Evolutionary conservation across 23 red algal genomes (phyloP).

Genomic region (Gracilaria gracilis): DNA sequence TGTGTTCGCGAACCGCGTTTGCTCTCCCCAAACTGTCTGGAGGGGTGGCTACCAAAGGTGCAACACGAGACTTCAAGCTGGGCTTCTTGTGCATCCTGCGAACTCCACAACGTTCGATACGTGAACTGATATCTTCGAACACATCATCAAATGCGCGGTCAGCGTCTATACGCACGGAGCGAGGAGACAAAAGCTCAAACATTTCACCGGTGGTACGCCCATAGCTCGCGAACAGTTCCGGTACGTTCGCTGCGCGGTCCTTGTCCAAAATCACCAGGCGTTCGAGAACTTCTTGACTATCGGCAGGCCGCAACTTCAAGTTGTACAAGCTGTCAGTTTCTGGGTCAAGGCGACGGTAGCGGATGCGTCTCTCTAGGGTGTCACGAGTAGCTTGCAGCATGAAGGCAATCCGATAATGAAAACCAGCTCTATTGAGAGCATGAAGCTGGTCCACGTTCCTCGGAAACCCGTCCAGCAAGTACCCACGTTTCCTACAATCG

Average conservation of each 20-base stretch:
- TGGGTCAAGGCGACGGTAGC: conserved; percentile 87
- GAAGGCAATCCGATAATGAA: conserved; percentile 53
- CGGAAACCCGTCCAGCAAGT: conserved; percentile 91
- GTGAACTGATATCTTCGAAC: conserved; percentile 33
- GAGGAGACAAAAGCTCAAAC: conserved; percentile 47
- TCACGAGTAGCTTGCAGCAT: conserved; percentile 79
- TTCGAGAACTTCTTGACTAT: conserved; percentile 70
- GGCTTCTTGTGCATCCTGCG: conserved; percentile 1
- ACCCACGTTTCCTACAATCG: conserved; percentile 82
- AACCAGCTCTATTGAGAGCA: conserved; percentile 74
- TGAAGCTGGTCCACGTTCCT: conserved; percentile 65
- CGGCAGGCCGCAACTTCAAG: conserved; percentile 66
- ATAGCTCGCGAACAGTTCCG: conserved; percentile 60
- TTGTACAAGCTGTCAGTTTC: conserved; percentile 91
- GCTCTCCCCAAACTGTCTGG: conserved; percentile 35
- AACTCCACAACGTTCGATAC: conserved; percentile 50
- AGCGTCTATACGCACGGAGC: conserved; percentile 61
- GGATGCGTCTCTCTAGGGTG: conserved; percentile 77
- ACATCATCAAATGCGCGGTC: conserved; percentile 66
- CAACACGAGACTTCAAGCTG: conserved; percentile 9
- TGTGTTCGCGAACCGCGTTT: conserved; percentile 34
- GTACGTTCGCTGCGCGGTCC: conserved; percentile 58
- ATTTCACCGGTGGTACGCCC: conserved; percentile 56
- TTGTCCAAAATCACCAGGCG: conserved; percentile 74
- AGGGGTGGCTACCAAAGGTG: conserved; percentile 48